phyloP scores from a whole-genome alignment of 2,329 filamentous ascomycete genomes.

The Sclerotinia minor region DNA sequence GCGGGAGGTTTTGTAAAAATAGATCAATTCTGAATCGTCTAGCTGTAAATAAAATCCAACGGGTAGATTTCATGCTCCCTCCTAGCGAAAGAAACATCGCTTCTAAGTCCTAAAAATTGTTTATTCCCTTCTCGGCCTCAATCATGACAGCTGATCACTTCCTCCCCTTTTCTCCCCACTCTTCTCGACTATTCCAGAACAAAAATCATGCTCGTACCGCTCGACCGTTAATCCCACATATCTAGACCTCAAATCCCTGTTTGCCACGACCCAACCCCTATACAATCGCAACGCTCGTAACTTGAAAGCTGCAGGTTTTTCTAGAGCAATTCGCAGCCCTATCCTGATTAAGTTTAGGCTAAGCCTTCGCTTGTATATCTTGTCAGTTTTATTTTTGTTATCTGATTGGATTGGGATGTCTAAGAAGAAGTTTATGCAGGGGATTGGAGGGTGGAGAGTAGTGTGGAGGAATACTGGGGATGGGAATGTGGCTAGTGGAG shows the following conservation, averaged over 20 bases:
- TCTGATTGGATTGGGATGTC: neutral
- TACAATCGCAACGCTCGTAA: neutral
- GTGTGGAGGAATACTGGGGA: neutral
- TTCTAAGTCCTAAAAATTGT: too few species aligned
- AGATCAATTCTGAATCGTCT: too few species aligned
- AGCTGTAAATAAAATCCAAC: too few species aligned
- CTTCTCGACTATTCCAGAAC: neutral
- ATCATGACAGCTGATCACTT: neutral
- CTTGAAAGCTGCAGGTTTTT: neutral
- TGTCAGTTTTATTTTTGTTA: neutral
- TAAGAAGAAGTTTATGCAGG: neutral
- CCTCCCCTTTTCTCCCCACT: neutral
- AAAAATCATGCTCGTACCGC: neutral
- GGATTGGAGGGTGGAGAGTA: too few species aligned
- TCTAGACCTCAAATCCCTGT: neutral
- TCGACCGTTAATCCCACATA: neutral
- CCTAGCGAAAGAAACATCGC: accelerated
- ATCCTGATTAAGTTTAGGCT: too few species aligned
- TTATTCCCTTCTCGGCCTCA: neutral
- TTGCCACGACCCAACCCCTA: neutral
- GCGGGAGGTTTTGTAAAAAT: too few species aligned
- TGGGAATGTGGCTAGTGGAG: neutral
- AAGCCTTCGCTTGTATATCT: neutral
- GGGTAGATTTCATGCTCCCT: too few species aligned
- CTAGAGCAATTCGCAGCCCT: neutral